Conservation (phyloP, 495 filamentous ascomycete species). For the Mytilinidion resinicola region DNA sequence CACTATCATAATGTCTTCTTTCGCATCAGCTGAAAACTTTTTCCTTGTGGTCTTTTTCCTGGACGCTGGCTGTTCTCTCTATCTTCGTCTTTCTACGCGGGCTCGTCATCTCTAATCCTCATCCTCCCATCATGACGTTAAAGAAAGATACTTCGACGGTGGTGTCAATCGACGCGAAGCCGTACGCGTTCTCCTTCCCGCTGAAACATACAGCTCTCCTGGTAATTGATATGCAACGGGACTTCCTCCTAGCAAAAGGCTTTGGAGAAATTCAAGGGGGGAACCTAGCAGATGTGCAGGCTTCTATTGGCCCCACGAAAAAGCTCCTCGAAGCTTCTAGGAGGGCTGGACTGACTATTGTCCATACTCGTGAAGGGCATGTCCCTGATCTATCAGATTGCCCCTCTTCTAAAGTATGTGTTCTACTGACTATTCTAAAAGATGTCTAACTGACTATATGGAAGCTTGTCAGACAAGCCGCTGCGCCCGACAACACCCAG, state of each 20-base stretch:
- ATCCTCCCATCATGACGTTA: slow-evolving; percentile 6
- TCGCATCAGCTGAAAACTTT: not conserved
- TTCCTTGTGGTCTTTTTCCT: not conserved
- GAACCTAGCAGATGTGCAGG: slow-evolving; percentile 37
- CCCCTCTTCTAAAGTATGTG: slow-evolving; percentile 34
- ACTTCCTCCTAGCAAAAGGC: slow-evolving; percentile 34
- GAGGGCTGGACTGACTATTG: slow-evolving; percentile 35
- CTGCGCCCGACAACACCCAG: slow-evolving; percentile 37
- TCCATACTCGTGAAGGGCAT: slow-evolving; percentile 38
- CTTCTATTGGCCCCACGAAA: slow-evolving; percentile 39
- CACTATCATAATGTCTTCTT: not conserved
- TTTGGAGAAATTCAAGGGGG: slow-evolving; percentile 39
- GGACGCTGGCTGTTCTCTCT: not conserved
- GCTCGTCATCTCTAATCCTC: not conserved
- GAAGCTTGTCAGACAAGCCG: slow-evolving; percentile 44
- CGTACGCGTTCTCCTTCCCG: slow-evolving; percentile 36
- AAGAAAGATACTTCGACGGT: slow-evolving; percentile 8
- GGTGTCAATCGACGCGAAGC: slow-evolving; percentile 34
- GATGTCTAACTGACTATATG: no score
- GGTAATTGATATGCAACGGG: slow-evolving; percentile 40
- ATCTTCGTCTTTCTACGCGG: not conserved
- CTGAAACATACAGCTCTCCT: slow-evolving; percentile 33
- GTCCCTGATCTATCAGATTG: slow-evolving; percentile 46
- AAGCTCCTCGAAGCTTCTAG: slow-evolving; percentile 54
- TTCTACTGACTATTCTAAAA: no score